Base-by-base conservation (phyloP, 2,329 filamentous ascomycete genomes). In the Thielaviopsis cerberus region DNA sequence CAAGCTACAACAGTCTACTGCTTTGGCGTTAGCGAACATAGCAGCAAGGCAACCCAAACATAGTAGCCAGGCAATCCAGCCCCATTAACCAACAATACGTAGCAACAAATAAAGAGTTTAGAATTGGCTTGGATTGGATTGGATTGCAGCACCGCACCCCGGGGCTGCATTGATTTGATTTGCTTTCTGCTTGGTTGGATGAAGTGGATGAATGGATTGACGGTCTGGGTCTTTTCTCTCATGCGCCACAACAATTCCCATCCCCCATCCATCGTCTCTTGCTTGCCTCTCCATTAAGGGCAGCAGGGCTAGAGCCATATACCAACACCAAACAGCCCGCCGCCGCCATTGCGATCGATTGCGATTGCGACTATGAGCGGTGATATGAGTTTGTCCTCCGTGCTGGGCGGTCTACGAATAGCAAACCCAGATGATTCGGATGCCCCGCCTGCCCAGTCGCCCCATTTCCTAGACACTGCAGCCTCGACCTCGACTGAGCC, bases 361-460 rank as follows among this genome's bases (percentile, higher is more conserved):
- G n/a, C n/a, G n/a, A n/a, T 37, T 48, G 51, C 59, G 6, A 61
- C 56, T 70, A 96, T 96, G 89, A 88, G 89, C 74, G 88, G 87
- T 71, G 89, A 95, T 75, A 74, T 95, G 69, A 94, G 87, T 72
- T 81, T 97, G 64, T 92, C 89, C 68, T 86, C 90, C 74, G 88
- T 88, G 67, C 79, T 97, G 67, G 92, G 92, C 67, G 91, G 91
- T 66, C 76, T 98, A 71, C 88, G 91, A 70, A 97, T 98, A 70
- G 91, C 92, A 66, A 98, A 97, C 71, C 91, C 91, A 58, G 90
- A 96, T 73, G 82, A 92, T 72, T 77, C 80, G 63, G 70, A 68
- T 51, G 67, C 62, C 62, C 64, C 59, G 57, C 63, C 58, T 61
- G 61, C 41, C 34, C 27, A 17, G 13, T 56, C 62, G 37, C 45